phyloP scores from a whole-genome alignment of 169 alveolate genomes.

The Theileria orientalis region DNA sequence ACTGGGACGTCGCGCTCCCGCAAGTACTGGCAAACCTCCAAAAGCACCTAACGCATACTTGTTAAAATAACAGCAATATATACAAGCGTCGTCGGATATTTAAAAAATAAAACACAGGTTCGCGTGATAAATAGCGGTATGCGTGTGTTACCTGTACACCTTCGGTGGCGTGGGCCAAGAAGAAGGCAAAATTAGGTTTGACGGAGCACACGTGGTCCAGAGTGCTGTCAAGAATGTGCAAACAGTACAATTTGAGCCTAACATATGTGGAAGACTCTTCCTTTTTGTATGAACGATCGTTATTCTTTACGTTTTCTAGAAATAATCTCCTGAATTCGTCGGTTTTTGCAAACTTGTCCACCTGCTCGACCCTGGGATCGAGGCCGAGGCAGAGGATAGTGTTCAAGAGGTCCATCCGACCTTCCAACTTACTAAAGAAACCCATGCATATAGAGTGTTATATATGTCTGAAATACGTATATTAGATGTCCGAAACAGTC shows the following conservation, averaged over 20 bases:
- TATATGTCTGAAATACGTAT: neutral
- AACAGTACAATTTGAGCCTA: conserved; percentile 65
- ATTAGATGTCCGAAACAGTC: neutral
- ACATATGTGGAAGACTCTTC: conserved; percentile 26
- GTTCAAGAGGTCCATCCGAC: conserved; percentile 17
- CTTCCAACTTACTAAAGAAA: conserved; percentile 36
- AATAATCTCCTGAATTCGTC: conserved; percentile 48
- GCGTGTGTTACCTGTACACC: conserved; percentile 75
- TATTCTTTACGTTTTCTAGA: conserved; percentile 26
- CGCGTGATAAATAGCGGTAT: too few relatives aligned
- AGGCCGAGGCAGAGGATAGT: conserved; percentile 73
- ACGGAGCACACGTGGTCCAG: conserved; percentile 64
- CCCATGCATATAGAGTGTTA: conserved; percentile 28
- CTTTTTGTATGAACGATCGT: conserved; percentile 24
- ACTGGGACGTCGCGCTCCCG: conserved; percentile 62
- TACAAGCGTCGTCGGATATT: too few relatives aligned
- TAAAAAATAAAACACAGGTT: too few relatives aligned
- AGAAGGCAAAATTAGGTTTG: conserved; percentile 77
- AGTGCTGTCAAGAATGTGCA: conserved; percentile 65
- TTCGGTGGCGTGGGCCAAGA: conserved; percentile 69
- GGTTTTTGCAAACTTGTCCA: conserved; percentile 63
- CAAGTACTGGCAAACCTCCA: conserved; percentile 67
- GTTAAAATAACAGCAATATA: too few relatives aligned
- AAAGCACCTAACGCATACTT: conserved; percentile 60
- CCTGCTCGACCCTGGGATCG: conserved; percentile 73